These are phyloP conservation scores for Pseudopithomyces chartarum DNA, from an alignment of 2,329 filamentous ascomycete species.

Conservation along the genomic window DNA sequence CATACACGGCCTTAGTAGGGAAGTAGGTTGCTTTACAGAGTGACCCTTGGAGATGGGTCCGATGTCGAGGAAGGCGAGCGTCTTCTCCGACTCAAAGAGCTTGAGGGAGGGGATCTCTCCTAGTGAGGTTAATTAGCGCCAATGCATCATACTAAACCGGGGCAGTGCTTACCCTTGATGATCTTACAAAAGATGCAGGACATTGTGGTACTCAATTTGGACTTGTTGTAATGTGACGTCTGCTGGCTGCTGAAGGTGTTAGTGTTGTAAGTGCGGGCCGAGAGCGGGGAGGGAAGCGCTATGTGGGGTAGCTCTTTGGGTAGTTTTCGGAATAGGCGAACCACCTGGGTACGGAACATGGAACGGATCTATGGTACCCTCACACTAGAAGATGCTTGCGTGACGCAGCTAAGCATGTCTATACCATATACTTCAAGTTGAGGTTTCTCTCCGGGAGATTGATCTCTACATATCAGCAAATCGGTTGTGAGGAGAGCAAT, in stretches of 20 bases:
- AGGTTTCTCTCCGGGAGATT: no score
- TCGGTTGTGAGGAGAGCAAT: no score
- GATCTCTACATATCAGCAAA: no score
- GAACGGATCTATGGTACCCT: no score
- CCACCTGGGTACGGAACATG: no score
- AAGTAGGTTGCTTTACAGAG: constrained; percentile 64
- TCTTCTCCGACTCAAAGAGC: constrained; percentile 92
- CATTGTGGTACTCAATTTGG: constrained; percentile 49
- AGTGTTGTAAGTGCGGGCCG: constrained; percentile 18
- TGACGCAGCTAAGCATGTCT: no score
- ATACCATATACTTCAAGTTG: no score
- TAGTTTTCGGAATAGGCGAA: no score
- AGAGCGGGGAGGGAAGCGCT: constrained; percentile 4
- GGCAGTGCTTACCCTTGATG: constrained; percentile 72
- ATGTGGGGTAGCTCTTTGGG: constrained; percentile 14
- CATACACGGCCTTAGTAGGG: not conserved
- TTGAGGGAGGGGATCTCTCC: constrained; percentile 97
- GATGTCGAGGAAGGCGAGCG: constrained; percentile 95
- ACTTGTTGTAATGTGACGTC: constrained; percentile 27
- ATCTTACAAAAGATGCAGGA: constrained; percentile 98
- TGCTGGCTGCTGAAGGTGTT: constrained; percentile 13
- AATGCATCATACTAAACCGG: constrained; percentile 2
- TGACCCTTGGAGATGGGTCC: constrained; percentile 87
- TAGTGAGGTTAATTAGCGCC: constrained; percentile 45
- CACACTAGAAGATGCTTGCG: no score